Base-by-base conservation (phyloP, 2,329 filamentous ascomycete species). In the Colletotrichum viniferum region DNA sequence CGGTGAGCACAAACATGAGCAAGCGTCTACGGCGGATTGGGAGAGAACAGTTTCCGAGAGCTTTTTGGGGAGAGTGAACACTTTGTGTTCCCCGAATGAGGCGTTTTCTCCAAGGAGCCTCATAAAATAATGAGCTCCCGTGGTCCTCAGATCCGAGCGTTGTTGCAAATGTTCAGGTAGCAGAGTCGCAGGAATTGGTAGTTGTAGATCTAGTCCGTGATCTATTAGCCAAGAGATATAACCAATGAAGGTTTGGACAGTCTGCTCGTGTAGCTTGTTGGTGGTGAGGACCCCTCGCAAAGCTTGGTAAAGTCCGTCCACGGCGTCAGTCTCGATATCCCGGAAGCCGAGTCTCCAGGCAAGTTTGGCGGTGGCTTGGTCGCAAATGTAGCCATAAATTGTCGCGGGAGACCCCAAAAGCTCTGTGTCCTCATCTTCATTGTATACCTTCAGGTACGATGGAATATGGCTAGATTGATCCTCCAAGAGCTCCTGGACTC, bases 151-250 rank as follows among this genome's bases (percentile, higher is more conserved):
- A 48, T 48, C 9, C 18, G 10, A 4, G 38, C 38, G 16, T 10
- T 10, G 0, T 5, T n/a, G 38, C 8, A 1, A 1, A 43, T 0
- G 0, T 43, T 10, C 16, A 43, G 38, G 18, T 4, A 43, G 16
- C 8, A 10, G 3, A 43, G 38, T 43, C 8, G 16, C 38, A 43
- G 38, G 16, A n/a, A 43, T n/a, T 8, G 16, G 38, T 8, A n/a
- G 2, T 3, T n/a, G 8, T 8, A 43, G 1, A 1, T 43, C 38
- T 43, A 43, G 10, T n/a, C 52, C 52, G 52, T 12, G 52, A 26
- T 26, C 24, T 0, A 28, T 9, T 1, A 28, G 21, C 52, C 52
- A 56, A 5, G 21, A 16, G 16, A 28, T 28, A 18, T 56, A 48
- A n/a, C 3, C 18, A n/a, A 0, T n/a, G 10, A n/a, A 0, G 3